Conservation (phyloP, 176 grass and related monocot genomes). For the Metroxylon sagu region DNA sequence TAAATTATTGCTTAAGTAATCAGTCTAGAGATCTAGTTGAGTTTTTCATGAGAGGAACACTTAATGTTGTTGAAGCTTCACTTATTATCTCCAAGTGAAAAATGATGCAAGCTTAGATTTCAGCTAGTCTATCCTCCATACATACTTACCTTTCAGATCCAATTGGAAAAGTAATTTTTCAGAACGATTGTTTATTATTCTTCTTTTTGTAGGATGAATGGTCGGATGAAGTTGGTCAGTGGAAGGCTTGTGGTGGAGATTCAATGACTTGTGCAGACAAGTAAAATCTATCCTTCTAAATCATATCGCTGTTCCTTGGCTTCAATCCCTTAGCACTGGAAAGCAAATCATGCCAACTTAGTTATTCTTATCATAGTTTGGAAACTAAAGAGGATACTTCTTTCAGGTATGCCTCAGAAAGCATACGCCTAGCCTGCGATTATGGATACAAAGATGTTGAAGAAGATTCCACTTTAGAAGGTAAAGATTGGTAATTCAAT, state of each 20-base stretch:
- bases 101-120: no score
- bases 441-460: conserved; percentile 42
- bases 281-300: conserved; percentile 7
- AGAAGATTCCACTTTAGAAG: conserved; percentile 38
- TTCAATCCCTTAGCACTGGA: no score
- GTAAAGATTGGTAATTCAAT: conserved; percentile 1
- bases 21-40: no score
- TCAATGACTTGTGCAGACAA: conserved; percentile 31
- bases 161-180: not conserved
- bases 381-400: not conserved
- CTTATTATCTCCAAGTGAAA: no score
- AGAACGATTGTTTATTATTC: not conserved
- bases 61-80: no score
- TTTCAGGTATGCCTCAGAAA: conserved; percentile 48
- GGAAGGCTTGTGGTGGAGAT: conserved; percentile 32
- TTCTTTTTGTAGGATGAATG: conserved; percentile 24
- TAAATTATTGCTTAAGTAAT: no score
- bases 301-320: no score
- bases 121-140: no score
- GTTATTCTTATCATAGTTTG: no score
- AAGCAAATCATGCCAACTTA: no score
- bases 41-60: no score
- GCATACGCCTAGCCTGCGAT: conserved; percentile 28
- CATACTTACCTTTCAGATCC: no score
- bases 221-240: conserved; percentile 35